Conservation (phyloP, 345 rosid genomes). For the Orychophragmus violaceus region DNA sequence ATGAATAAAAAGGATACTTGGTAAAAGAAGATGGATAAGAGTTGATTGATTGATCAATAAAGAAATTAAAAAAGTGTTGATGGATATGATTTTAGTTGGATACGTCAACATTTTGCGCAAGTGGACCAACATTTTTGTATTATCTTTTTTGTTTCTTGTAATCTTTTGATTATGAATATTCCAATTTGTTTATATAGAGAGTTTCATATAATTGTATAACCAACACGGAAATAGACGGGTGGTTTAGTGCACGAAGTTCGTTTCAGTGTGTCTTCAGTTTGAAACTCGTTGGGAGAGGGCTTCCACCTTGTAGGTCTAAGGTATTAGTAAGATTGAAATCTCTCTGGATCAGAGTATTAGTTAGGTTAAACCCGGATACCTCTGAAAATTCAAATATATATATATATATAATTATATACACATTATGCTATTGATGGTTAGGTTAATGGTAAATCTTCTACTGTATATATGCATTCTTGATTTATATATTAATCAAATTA, state of each 20-base stretch:
- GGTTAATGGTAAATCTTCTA: neutral
- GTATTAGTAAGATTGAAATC: too few species aligned
- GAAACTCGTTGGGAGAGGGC: too few species aligned
- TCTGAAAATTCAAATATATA: too few species aligned
- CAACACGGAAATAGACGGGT: too few species aligned
- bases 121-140: neutral
- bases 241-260: too few species aligned
- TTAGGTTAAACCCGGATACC: too few species aligned
- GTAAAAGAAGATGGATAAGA: neutral
- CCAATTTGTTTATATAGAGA: neutral
- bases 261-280: too few species aligned
- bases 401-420: too few species aligned
- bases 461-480: neutral
- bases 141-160: constrained; percentile 2
- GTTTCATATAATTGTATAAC: neutral
- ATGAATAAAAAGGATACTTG: neutral
- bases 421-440: neutral
- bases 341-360: too few species aligned
- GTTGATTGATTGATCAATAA: neutral
- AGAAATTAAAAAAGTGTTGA: neutral
- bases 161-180: constrained; percentile 13
- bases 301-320: too few species aligned
- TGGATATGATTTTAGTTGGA: neutral
- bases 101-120: constrained; percentile 4
- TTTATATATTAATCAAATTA: neutral